Evolutionary conservation across 176 grass and related monocot species (phyloP).

Genomic region (Sorghum bicolor): DNA sequence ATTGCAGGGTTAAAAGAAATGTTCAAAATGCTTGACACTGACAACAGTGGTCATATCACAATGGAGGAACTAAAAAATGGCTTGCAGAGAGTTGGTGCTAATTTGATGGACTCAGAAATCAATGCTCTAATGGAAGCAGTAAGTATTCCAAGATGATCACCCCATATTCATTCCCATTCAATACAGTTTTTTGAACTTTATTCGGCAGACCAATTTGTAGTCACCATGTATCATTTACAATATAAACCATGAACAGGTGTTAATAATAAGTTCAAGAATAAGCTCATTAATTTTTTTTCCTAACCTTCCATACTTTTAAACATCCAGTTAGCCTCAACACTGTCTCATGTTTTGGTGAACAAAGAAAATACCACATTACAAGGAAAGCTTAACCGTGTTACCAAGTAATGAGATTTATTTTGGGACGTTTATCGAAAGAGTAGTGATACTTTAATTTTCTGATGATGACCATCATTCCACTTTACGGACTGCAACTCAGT

Average conservation of each 20-base stretch:
- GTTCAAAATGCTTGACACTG: slow-evolving; percentile 80
- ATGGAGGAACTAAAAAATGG: slow-evolving; percentile 69
- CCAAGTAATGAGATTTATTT: background rate
- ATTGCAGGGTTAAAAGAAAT: slow-evolving; percentile 79
- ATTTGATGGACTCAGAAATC: slow-evolving; percentile 71
- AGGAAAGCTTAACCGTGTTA: background rate
- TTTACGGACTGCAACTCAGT: slow-evolving; percentile 15
- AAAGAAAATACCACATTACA: background rate
- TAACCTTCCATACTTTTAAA: background rate
- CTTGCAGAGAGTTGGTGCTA: slow-evolving; percentile 64
- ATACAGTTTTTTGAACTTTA: background rate
- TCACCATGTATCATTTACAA: background rate
- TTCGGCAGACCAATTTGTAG: background rate
- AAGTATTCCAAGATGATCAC: slow-evolving; percentile 26
- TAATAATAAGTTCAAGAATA: background rate
- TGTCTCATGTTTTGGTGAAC: background rate
- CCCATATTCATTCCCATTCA: background rate
- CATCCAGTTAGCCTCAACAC: background rate
- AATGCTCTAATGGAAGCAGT: slow-evolving; percentile 73
- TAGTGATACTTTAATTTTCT: slow-evolving; percentile 8
- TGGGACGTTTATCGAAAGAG: background rate
- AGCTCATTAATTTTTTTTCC: background rate
- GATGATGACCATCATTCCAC: background rate
- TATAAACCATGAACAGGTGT: background rate
- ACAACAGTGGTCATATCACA: slow-evolving; percentile 78